Conservation (phyloP, 1,284 basidiomycete species). For the Microbotryomycetes sp. region DNA sequence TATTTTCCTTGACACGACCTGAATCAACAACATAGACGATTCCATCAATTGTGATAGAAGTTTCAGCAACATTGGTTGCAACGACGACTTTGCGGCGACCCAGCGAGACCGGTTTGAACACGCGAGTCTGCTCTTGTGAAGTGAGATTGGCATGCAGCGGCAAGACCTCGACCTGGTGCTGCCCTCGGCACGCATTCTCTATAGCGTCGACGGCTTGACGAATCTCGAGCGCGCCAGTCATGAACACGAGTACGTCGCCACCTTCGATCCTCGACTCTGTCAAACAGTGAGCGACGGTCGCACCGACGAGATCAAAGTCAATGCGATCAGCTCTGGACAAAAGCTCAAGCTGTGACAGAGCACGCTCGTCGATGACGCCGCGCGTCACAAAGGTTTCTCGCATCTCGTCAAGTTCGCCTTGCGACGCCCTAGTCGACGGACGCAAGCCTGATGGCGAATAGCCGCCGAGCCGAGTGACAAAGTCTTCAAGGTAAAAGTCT, state of each 20-base stretch:
- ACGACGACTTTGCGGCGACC: slow-evolving; percentile 75
- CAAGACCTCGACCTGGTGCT: slow-evolving; percentile 56
- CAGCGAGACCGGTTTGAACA: slow-evolving; percentile 56
- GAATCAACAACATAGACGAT: slow-evolving; percentile 77
- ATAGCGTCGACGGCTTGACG: slow-evolving; percentile 70
- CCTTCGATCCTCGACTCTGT: slow-evolving; percentile 37
- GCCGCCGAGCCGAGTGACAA: slow-evolving; percentile 52
- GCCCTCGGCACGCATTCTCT: slow-evolving; percentile 37
- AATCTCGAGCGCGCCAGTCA: slow-evolving; percentile 83
- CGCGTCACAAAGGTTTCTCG: slow-evolving; percentile 27
- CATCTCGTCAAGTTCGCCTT: slow-evolving; percentile 45
- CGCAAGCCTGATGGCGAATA: slow-evolving; percentile 44
- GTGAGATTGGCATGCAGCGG: slow-evolving; percentile 88
- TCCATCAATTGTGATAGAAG: slow-evolving; percentile 83
- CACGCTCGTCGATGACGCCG: slow-evolving; percentile 34
- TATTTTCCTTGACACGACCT: slow-evolving; percentile 84
- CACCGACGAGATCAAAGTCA: slow-evolving; percentile 65
- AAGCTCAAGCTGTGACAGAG: slow-evolving; percentile 51
- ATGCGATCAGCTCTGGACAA: slow-evolving; percentile 60
- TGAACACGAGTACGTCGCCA: slow-evolving; percentile 69
- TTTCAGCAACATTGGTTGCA: slow-evolving; percentile 83
- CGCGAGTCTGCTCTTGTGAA: slow-evolving; percentile 70
- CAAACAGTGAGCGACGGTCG: slow-evolving; percentile 22
- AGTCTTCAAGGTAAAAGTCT: slow-evolving; percentile 75
- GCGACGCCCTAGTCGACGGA: slow-evolving; percentile 49